A percentile compares a stretch with the other conserved stretches of the same genome.
Conservation (phyloP, 495 filamentous ascomycete genomes). For the Rhypophila decipiens region DNA sequence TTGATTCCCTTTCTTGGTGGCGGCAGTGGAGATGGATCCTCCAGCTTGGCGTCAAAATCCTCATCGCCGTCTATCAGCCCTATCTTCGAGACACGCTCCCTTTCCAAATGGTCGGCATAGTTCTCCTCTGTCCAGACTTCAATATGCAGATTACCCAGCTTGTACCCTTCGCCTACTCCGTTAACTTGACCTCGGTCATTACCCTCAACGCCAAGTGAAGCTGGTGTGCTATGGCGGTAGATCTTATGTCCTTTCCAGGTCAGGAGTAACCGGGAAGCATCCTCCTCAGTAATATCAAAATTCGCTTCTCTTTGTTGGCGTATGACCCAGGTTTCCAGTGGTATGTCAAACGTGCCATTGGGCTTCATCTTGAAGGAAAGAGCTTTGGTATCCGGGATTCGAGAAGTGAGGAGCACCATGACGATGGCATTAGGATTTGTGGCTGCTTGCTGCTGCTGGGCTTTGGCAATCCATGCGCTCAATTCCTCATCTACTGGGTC, state of each 20-base stretch:
- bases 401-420: slow-evolving; percentile 11
- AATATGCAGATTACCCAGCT: slow-evolving; percentile 50
- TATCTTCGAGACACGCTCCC: slow-evolving; percentile 21
- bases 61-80: slow-evolving; percentile 18
- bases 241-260: slow-evolving; percentile 72
- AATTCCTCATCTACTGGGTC: slow-evolving; percentile 78
- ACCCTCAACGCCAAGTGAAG: slow-evolving; percentile 53
- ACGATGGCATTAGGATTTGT: slow-evolving; percentile 7
- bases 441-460: slow-evolving; percentile 2
- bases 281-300: slow-evolving; percentile 3
- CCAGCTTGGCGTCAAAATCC: not conserved
- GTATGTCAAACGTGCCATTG: slow-evolving; percentile 12
- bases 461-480: slow-evolving; percentile 31
- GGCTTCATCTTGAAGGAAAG: slow-evolving; percentile 9
- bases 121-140: slow-evolving; percentile 65
- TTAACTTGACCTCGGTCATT: slow-evolving; percentile 30
- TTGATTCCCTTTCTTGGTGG: slow-evolving; percentile 45
- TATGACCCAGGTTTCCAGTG: slow-evolving; percentile 14
- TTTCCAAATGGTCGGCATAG: slow-evolving; percentile 40
- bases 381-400: slow-evolving; percentile 6
- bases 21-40: slow-evolving; percentile 12
- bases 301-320: not conserved
- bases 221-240: slow-evolving; percentile 67
- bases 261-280: slow-evolving; percentile 52
- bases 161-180: slow-evolving; percentile 27